These are phyloP conservation scores for Streptanthus diversifolius DNA, from an alignment of 345 rosid genomes.

Conservation along the genomic window DNA sequence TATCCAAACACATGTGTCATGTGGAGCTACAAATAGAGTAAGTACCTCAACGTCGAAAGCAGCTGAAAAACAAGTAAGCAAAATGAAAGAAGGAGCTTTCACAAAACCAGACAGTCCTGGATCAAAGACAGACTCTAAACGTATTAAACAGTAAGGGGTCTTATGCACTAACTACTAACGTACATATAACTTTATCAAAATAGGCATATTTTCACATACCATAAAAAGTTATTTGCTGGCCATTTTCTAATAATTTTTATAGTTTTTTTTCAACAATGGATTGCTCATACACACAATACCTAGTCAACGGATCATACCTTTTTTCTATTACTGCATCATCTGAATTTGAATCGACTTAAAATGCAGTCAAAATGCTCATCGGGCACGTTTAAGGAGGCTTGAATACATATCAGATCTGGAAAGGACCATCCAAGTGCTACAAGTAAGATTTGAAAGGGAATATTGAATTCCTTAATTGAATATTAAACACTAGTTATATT, in stretches of 20 bases:
- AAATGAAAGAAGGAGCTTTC: slow-evolving; percentile 23
- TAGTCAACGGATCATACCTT: neutral
- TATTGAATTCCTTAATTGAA: neutral
- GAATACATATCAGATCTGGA: slow-evolving; percentile 64
- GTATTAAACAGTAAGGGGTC: slow-evolving; percentile 40
- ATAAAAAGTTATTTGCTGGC: neutral
- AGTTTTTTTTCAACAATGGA: neutral
- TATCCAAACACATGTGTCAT: slow-evolving; percentile 21
- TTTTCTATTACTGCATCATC: neutral
- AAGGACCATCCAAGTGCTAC: slow-evolving; percentile 55
- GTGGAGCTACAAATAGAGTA: slow-evolving; percentile 24
- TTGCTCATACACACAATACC: neutral
- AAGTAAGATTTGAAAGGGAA: slow-evolving; percentile 34
- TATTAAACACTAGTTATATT: neutral
- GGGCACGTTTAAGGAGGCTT: slow-evolving; percentile 56
- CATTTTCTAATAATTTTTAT: neutral
- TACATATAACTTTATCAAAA: neutral
- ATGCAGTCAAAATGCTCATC: slow-evolving; percentile 58
- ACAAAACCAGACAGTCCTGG: slow-evolving; percentile 17
- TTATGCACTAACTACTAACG: neutral
- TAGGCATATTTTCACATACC: neutral
- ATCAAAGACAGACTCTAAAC: slow-evolving; percentile 34
- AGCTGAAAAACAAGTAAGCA: slow-evolving; percentile 26
- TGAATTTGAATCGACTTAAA: neutral
- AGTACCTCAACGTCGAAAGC: slow-evolving; percentile 23